Evolutionary conservation across 352 stramenopile species (phyloP), one percentile per base, ranked within the genome.

Genomic region (Pythium dissimile): DNA sequence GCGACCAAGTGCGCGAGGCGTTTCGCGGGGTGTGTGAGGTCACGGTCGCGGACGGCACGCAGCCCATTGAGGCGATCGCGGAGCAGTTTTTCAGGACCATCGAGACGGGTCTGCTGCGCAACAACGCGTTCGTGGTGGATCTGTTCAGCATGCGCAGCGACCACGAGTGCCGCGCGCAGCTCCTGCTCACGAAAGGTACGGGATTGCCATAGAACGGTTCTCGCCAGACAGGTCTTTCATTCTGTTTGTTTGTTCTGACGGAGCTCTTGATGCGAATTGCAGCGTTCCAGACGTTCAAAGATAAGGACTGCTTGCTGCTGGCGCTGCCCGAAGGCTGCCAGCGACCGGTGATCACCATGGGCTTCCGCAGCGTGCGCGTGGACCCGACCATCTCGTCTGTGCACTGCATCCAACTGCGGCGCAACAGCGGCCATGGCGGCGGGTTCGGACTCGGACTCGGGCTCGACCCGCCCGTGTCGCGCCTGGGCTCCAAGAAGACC

Each of bases 141-240:
- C 67, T 86, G 49, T 90, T 82, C 52, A 72, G 69, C 38, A 80
- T 88, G 53, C 66, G 50, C 9, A 6, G 23, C 13, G 62, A 71
- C n/a, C 63, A 70, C 32, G 72, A 85, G 41, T 66, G 21, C 0
- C 77, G 70, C 11, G 72, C 71, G 3, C 64, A 77, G 5, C 59
- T 86, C n/a, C 84, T 88, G 49, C 64, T 88, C 15, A 59, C 59
- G 3, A 71, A 75, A 75, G 77, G 77, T 89, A 69, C 18, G n/a
- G n/a, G n/a, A n/a, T n/a, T n/a, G n/a, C n/a, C n/a, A n/a, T n/a
- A n/a, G 58, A 21, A 32, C 12, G 8, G 23, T 48, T 11, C 38
- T 11, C n/a, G 6, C 18, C 7, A 45, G 18, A 23, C 10, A 31
- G 39, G 7, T 41, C 26, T 54, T 41, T 20, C 27, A 20, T n/a